Evolutionary conservation across 176 grass and related monocot genomes (phyloP).

Genomic region (Raddia guianensis): DNA sequence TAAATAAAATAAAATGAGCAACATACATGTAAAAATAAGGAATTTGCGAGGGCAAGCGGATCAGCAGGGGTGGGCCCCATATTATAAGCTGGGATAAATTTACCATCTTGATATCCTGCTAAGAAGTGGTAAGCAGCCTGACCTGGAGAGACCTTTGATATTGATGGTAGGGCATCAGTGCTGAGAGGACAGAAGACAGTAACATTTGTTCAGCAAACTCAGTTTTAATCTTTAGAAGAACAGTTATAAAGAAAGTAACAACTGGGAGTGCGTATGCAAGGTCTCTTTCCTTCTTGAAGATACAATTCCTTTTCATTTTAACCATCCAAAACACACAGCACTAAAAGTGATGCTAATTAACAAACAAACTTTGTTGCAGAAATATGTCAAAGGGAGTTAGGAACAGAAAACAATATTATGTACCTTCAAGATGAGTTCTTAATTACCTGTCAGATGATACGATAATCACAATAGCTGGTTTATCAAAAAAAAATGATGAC

Average conservation of each 20-base stretch:
- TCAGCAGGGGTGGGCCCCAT: slow-evolving; percentile 60
- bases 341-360: background rate
- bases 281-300: background rate
- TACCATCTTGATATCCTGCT: slow-evolving; percentile 80
- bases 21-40: slow-evolving; percentile 59
- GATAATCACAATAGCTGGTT: slow-evolving; percentile 55
- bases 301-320: slow-evolving; percentile 19
- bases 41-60: slow-evolving; percentile 65
- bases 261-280: background rate
- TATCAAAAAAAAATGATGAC: slow-evolving; percentile 43
- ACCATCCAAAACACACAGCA: background rate
- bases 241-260: background rate
- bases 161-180: slow-evolving; percentile 53
- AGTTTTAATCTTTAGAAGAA: background rate
- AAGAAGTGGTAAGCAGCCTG: slow-evolving; percentile 95
- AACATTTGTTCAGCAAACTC: slow-evolving; percentile 8
- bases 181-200: slow-evolving; percentile 50
- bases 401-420: slow-evolving; percentile 19
- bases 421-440: slow-evolving; percentile 9
- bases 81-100: slow-evolving; percentile 73
- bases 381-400: background rate
- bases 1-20: slow-evolving; percentile 2
- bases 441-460: slow-evolving; percentile 79
- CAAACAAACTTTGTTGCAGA: background rate
- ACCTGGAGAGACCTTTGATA: slow-evolving; percentile 73